Evolutionary conservation across 73 alveolate species (phyloP), one percentile per base, ranked within the genome.

Genomic region (Effrenium voratum): DNA sequence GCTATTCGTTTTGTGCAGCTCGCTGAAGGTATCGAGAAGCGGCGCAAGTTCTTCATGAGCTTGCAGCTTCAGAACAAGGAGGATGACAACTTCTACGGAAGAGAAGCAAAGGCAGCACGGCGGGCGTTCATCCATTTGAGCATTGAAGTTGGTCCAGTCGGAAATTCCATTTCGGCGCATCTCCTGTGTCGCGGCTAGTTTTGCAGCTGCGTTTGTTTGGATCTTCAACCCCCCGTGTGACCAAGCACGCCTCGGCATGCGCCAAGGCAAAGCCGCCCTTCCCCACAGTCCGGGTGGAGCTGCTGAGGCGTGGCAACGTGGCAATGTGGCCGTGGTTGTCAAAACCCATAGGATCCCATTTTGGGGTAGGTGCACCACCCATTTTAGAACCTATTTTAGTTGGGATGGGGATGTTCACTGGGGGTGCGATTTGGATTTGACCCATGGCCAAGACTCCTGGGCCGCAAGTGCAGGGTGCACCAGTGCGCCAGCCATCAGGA

Each of bases 41-140:
- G 97, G 28, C 75, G 97, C 72, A 86, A 90, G 76, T 90, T 90
- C 32, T 90, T 90, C 75, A 90, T 90, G 97, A 77, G 83, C 66
- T 75, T 90, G 81, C 75, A 75, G 59, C 80, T 90, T 59, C 97
- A 90, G 79, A 19, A 32, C 44, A 90, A 90, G 75, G 97, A 90
- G 87, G 97, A 90, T n/a, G 97, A 60, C n/a, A 66, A 46, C 47
- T 90, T 90, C 97, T 90, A 90, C 46, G 97, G 97, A 6, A 66
- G 87, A 41, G 13, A 28, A 41, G 87, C 30, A 34, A 43, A 12
- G 43, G 97, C 16, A 10, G 26, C 94, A 40, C 6, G n/a, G 5
- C 22, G 73, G 34, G 13, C 41, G 22, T 38, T 24, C 30, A 13
- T 10, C 0, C 30, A 60, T 16, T 28, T 28, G 75, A 60, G 75